Conservation (phyloP, 73 alveolate species). For the Paramecium octaurelia region DNA sequence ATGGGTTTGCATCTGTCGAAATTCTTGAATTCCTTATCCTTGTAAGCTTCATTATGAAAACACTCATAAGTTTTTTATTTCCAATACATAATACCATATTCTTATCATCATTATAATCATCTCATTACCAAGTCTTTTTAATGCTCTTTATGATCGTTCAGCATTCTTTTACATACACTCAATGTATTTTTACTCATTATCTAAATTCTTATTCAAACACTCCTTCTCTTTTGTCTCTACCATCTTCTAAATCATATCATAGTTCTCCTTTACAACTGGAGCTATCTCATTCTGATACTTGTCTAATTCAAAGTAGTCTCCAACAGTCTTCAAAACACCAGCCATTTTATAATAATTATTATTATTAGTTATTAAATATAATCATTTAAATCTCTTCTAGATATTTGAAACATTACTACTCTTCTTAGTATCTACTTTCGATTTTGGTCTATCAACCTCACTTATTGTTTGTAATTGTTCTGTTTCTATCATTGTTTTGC, state of each 20-base stretch:
- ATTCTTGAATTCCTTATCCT: background rate
- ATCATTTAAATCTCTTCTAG: slow-evolving; percentile 3
- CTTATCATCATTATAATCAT: background rate
- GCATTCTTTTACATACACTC: background rate
- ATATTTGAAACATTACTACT: background rate
- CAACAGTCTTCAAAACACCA: background rate
- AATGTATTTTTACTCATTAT: background rate
- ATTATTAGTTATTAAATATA: background rate
- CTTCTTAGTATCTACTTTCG: background rate
- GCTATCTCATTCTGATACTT: background rate
- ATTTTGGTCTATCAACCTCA: background rate
- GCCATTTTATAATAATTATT: background rate
- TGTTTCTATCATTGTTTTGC: background rate
- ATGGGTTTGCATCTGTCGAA: background rate
- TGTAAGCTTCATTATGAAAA: slow-evolving; percentile 4
- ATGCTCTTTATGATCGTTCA: background rate
- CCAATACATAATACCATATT: slow-evolving; percentile 18
- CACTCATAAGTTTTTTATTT: background rate
- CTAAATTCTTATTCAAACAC: background rate
- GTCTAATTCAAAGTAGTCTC: slow-evolving; percentile 5
- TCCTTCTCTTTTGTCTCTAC: background rate
- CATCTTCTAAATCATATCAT: background rate
- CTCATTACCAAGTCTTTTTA: background rate
- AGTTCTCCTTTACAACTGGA: background rate
- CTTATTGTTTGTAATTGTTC: background rate